Base-by-base conservation (phyloP, 1,284 basidiomycete genomes). In the Coniferiporia weirii region DNA sequence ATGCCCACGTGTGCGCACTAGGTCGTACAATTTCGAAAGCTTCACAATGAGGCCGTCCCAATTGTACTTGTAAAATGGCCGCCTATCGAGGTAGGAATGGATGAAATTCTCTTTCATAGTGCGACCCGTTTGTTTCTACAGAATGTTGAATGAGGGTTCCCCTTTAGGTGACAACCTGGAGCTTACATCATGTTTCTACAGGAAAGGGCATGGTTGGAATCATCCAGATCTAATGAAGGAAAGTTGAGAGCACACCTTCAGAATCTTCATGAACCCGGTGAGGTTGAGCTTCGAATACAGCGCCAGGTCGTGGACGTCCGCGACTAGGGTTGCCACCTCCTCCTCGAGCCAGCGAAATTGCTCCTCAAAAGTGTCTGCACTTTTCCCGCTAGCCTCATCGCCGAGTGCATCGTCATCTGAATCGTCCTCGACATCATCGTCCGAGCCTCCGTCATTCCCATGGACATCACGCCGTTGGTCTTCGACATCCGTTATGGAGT, bases 181-280 rank as follows among this genome's bases (percentile, higher is more conserved):
- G 12, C 82, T 57, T 66, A 89, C 87, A 70, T 92, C 91, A 70
- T 93, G 91, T 86, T 93, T 93, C 85, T 88, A 60, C 32, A 17
- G 46, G 13, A 46, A 36, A 12, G 0, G 46, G 61, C 13, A 7
- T 22, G 34, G 45, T 43, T 35, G 20, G n/a, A 10, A n/a, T 17
- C 40, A 43, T 27, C 20, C 19, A 54, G 44, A 67, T 63, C 12
- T 27, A 17, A 8, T 8, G 15, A 36, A 22, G 43, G 59, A 34
- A 49, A 36, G 43, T 53, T 27, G 52, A 48, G 63, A 59, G 8
- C 62, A 59, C 54, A 86, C 88, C 82, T 99, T 99, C 64, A 98
- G 81, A 64, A 99, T 99, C 77, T 99, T 99, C 81, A 98, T 91
- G 74, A 99, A 99, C 8, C 97, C 97, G 0, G 97, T 96, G 71